Conservation (phyloP, 169 alveolate species). For the Plasmodium gallinaceum region DNA sequence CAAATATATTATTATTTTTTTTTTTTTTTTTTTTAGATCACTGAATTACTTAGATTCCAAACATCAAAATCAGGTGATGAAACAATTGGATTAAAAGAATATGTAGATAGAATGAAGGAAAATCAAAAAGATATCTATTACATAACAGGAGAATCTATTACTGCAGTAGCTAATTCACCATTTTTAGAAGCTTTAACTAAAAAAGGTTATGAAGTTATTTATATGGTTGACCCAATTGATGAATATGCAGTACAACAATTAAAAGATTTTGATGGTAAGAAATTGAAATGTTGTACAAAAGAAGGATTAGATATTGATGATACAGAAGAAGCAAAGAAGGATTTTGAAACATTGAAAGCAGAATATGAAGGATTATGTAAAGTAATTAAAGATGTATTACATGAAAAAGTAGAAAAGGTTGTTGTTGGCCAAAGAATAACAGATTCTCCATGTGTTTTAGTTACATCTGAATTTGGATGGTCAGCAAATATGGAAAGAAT, state of each 20-base stretch:
- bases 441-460: slow-evolving; percentile 99
- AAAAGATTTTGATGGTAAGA: slow-evolving; percentile 98
- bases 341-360: slow-evolving; percentile 96
- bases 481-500: slow-evolving; percentile 99
- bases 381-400: slow-evolving; percentile 97
- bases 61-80: slow-evolving; percentile 99
- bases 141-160: slow-evolving; percentile 99
- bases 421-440: slow-evolving; percentile 95
- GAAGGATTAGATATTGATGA: slow-evolving; percentile 97
- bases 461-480: slow-evolving; percentile 99
- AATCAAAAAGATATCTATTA: slow-evolving; percentile 98
- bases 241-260: slow-evolving; percentile 99
- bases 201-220: slow-evolving; percentile 97
- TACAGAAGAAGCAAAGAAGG: slow-evolving; percentile 98
- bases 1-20: not conserved
- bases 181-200: slow-evolving; percentile 98
- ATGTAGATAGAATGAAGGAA: slow-evolving; percentile 99
- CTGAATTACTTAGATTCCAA: slow-evolving; percentile 98
- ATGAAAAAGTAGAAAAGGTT: slow-evolving; percentile 99
- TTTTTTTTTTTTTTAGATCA: slow-evolving; percentile 81
- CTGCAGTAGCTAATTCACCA: slow-evolving; percentile 97
- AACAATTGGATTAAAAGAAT: slow-evolving; percentile 96
- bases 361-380: slow-evolving; percentile 98
- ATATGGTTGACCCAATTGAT: slow-evolving; percentile 99
- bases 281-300: slow-evolving; percentile 97